Percentiles rank a stretch among this genome's conserved stretches.
Evolutionary conservation across 495 filamentous ascomycete genomes (phyloP).

Genomic region (Thozetella sp.): DNA sequence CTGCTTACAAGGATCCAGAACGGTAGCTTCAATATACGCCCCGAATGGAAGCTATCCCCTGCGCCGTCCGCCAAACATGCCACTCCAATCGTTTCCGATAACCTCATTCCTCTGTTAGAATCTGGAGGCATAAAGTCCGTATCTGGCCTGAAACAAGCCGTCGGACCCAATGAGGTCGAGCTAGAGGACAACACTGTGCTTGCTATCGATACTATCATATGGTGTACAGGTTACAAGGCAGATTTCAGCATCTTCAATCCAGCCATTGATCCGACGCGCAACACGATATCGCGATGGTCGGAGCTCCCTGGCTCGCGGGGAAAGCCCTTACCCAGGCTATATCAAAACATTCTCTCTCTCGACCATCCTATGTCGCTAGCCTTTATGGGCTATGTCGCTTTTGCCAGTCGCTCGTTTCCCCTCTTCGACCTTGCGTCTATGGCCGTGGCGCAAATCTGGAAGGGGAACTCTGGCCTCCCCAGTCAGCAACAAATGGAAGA

Average conservation of each 20-base stretch:
- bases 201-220: constrained; percentile 24
- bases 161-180: constrained; percentile 10
- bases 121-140: constrained; percentile 16
- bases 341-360: constrained; percentile 4
- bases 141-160: constrained; percentile 16
- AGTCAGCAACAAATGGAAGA: not conserved
- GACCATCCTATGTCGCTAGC: not conserved
- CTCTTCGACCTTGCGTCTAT: not conserved
- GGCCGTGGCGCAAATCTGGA: not conserved
- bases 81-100: constrained; percentile 9
- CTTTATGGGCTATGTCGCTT: not conserved
- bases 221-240: constrained; percentile 24
- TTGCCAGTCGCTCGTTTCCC: not conserved
- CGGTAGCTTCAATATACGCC: constrained; percentile 15
- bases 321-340: constrained; percentile 3
- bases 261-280: constrained; percentile 1
- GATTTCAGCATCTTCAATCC: constrained; percentile 16
- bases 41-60: constrained; percentile 13
- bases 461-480: not conserved
- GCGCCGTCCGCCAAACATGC: constrained; percentile 16
- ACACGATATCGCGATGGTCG: not conserved
- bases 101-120: constrained; percentile 17
- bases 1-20: constrained; percentile 10
- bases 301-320: not conserved
- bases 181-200: constrained; percentile 14